These are phyloP conservation scores for Saccharomyces cerevisiae DNA, from an alignment of 805 yeast species.

Conservation along the genomic window DNA sequence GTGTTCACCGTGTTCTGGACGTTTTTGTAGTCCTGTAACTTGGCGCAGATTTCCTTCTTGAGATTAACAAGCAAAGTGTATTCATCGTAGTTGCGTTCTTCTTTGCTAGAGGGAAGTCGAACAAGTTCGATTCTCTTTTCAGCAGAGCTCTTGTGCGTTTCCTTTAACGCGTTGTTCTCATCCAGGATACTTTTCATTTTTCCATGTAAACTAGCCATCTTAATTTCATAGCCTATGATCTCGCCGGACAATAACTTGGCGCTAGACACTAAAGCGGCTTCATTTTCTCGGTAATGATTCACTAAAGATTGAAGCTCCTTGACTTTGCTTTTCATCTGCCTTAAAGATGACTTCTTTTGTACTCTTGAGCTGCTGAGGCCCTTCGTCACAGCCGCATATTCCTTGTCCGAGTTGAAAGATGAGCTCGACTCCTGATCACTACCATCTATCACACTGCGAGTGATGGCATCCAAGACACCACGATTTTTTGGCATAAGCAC, in stretches of 20 bases:
- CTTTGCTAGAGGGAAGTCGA: background rate
- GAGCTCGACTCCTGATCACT: background rate
- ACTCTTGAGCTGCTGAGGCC: background rate
- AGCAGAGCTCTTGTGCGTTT: background rate
- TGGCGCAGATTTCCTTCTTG: background rate
- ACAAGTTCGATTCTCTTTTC: background rate
- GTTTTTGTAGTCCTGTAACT: background rate
- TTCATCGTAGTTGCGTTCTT: background rate
- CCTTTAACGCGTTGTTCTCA: background rate
- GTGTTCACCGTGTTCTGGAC: background rate
- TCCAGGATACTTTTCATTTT: background rate
- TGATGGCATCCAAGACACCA: background rate
- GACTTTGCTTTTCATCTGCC: background rate
- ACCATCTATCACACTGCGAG: background rate
- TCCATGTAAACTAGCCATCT: conserved; percentile 8
- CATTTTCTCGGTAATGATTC: background rate
- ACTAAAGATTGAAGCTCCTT: background rate
- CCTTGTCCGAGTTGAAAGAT: background rate
- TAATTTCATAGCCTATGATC: conserved; percentile 6
- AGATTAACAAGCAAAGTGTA: background rate
- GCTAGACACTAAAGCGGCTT: background rate
- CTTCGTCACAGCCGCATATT: background rate
- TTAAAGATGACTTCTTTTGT: background rate
- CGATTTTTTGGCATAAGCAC: background rate
- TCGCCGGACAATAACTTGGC: conserved; percentile 5